Evolutionary conservation across 139 green algal species (phyloP), one percentile per base, ranked within the genome.

Genomic region (Pseudopediastrum boryanum): DNA sequence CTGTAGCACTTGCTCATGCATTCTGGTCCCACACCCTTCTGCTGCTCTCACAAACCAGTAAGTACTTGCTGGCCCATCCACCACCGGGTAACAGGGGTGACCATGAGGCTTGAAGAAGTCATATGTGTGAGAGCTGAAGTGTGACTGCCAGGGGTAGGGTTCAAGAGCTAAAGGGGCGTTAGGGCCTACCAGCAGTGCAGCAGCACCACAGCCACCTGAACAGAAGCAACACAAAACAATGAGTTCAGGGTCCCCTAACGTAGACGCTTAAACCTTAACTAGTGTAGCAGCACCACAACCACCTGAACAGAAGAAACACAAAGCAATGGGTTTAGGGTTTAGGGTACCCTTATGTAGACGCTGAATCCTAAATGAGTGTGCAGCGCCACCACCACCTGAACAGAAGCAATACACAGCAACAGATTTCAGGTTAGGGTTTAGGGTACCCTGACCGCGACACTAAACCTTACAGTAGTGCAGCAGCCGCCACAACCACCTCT

Each of bases 81-180:
- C 90, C 42, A 82, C 72, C 0, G 93, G 93, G 69, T 91, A 97
- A 16, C 90, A 59, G 7, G 71, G 71, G 36, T 75, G 75, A 2
- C 76, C 77, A 33, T 75, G 62, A 5, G 94, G 94, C 84, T 97
- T 98, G 81, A 88, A 94, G 42, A 98, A 98, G 67, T 98, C 94
- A 61, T 90, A 94, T 1, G 85, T 77, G 75, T 98, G 78, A 19
- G 84, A 62, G 35, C 80, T 77, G 77, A 95, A 86, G 21, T 69
- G 86, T 19, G 89, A 83, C 3, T 74, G 72, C 84, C 71, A 95
- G n/a, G 59, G 73, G 29, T 12, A 62, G 1, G 85, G 82, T 62
- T 97, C 89, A 35, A 97, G 35, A 46, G 78, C 87, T 25, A 98
- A 85, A 1, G 94, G 93, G 0, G 94, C 94, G 41, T 92, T 80